Base-by-base conservation (phyloP, 2,329 filamentous ascomycete genomes). In the Monilinia vaccinii-corymbosi region DNA sequence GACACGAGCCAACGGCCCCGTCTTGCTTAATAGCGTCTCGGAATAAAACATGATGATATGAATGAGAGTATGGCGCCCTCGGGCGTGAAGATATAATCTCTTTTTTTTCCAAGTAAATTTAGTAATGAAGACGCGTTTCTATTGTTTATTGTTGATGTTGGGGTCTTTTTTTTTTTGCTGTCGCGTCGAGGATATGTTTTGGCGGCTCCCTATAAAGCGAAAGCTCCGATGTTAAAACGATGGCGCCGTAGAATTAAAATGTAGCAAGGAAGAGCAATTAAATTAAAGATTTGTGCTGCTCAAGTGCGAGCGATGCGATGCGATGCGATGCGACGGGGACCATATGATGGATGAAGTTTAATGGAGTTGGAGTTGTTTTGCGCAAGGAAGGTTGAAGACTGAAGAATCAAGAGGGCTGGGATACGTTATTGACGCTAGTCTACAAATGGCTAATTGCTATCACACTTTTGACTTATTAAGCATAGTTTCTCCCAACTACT, bases 21-120 rank as follows among this genome's bases (percentile, higher is more conserved):
- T 96, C 86, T 96, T 96, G 74, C 92, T 91, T 70, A 99, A 84
- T 62, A 99, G 84, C 59, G 91, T 91, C 79, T 96, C 91, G 58
- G 94, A 96, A 75, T 97, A 97, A 77, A 99, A 99, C 94, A 99
- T 99, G 73, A 72, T 77, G 76, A 68, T 44, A 42, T 31, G 23
- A 31, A 40, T 31, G 32, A 14, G 21, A 31, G 21, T 46, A 46
- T 53, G 6, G 57, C 57, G 57, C 57, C 40, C 40, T 55, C 28
- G 31, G 48, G 57, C 57, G 40, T 40, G 23, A 28, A 13, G 18
- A 5, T 36, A 13, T 40, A 21, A 23, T 28, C 21, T 16, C 18
- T 32, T 18, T 28, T 16, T 16, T 23, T 32, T 18, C 13, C 55
- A 38, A 21, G 23, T 28, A 21, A 11, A 36, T 23, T 28, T 40